Evolutionary conservation across 768 basidiomycete species (phyloP), one percentile per base, ranked within the genome.

Genomic region (Russula vinacea): DNA sequence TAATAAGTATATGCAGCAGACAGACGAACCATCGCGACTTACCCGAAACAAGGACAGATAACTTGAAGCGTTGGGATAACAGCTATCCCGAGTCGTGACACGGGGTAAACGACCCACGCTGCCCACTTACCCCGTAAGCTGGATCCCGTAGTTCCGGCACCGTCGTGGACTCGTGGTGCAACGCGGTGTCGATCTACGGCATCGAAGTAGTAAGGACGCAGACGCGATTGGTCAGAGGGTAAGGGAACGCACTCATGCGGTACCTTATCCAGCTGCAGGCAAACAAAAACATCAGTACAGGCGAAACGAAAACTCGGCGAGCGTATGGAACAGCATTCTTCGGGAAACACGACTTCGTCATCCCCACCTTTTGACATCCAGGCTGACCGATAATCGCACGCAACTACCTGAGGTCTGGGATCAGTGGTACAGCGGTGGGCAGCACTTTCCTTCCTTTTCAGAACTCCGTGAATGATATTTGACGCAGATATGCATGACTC

Each of bases 81-180:
- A 35, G 83, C 82, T 71, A 44, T 17, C 26, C n/a, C n/a, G n/a
- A n/a, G 3, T 39, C 29, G 37, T 44, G 32, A 37, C 37, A 42
- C n/a, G n/a, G n/a, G n/a, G 37, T 22, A 26, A 22, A 50, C 9
- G 33, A 39, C 19, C 37, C 24, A 26, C 19, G 5, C 16, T 10
- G 6, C 7, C 5, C 54, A 19, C 58, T 60, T 70, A 69, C 83
- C 79, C 64, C 80, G 70, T 33, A 88, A 73, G 71, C 83, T 84
- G 3, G 86, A 86, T 0, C 86, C 86, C 0, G 87, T 88, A 0
- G 87, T 89, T 19, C 87, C 87, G 17, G 87, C 87, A 3, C 87
- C 87, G 29, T 86, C 87, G 66, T 88, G 85, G 71, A n/a, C n/a
- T n/a, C n/a, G n/a, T n/a, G n/a, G n/a, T 87, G 86, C 53, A 87